These are phyloP conservation scores for Diversispora epigaea DNA, from an alignment of 192 early-diverging fungal genomes.

Conservation along the genomic window DNA sequence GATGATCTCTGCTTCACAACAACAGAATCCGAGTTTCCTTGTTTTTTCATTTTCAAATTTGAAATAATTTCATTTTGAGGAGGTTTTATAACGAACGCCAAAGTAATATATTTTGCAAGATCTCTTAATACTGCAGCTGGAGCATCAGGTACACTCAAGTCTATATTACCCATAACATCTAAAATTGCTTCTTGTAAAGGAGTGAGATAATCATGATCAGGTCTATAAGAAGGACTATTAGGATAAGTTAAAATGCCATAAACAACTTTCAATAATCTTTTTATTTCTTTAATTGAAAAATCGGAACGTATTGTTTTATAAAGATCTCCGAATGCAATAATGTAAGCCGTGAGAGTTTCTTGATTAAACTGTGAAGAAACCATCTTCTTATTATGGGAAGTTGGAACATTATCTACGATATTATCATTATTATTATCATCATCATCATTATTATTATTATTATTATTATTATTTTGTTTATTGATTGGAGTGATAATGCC, in stretches of 20 bases:
- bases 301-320: conserved; percentile 53
- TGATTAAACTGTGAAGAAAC: conserved; percentile 60
- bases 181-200: conserved; percentile 67
- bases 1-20: conserved; percentile 19
- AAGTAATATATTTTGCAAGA: conserved; percentile 46
- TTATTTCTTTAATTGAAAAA: conserved; percentile 58
- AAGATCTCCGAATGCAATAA: conserved; percentile 62
- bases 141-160: conserved; percentile 35
- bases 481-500: conserved; percentile 43
- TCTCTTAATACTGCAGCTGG: conserved; percentile 44
- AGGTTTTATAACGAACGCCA: conserved; percentile 37
- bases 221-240: conserved; percentile 51
- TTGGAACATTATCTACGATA: background rate
- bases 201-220: conserved; percentile 58
- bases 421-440: conserved; percentile 28
- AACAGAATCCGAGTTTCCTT: background rate
- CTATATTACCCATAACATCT: conserved; percentile 45
- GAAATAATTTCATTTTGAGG: background rate
- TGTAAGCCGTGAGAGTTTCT: conserved; percentile 66
- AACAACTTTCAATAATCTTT: conserved; percentile 46
- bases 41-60: background rate
- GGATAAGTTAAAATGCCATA: conserved; percentile 60
- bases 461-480: no score
- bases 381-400: background rate
- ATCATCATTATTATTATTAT: background rate